Evolutionary conservation across 2,329 filamentous ascomycete genomes (phyloP).

Genomic region (Davidsoniella neocaledoniae): DNA sequence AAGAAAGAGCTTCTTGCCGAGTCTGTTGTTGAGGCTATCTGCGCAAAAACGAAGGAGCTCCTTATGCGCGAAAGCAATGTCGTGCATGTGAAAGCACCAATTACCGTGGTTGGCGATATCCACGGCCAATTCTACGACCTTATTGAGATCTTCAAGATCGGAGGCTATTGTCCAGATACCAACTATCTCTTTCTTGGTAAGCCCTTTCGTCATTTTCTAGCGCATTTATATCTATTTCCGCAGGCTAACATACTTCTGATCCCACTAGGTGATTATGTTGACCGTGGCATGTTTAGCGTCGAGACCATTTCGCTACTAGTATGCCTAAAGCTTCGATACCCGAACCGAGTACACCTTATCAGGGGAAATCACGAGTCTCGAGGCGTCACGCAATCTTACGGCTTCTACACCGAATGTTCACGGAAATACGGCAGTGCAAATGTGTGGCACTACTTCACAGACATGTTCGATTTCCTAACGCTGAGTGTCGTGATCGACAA

Average conservation of each 20-base stretch:
- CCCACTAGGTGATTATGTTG: constrained; percentile 75
- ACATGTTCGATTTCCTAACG: constrained; percentile 98
- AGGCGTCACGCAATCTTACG: constrained; percentile 95
- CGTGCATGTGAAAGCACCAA: constrained; percentile 85
- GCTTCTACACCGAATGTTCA: constrained; percentile 96
- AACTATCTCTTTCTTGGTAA: constrained; percentile 94
- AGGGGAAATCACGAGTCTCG: constrained; percentile 96
- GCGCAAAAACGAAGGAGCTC: constrained; percentile 95
- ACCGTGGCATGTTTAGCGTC: constrained; percentile 95
- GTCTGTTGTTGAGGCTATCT: constrained; percentile 97
- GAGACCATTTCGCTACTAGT: constrained; percentile 97
- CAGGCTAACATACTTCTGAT: background rate
- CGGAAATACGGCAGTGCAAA: constrained; percentile 97
- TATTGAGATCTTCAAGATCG: constrained; percentile 98
- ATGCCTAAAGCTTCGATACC: constrained; percentile 93
- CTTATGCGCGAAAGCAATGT: constrained; percentile 99
- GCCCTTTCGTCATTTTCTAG: background rate
- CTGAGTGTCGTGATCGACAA: constrained; percentile 96
- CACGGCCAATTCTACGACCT: constrained; percentile 98
- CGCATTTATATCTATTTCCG: background rate
- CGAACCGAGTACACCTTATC: constrained; percentile 86
- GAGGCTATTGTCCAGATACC: constrained; percentile 90
- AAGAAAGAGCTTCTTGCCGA: constrained; percentile 94
- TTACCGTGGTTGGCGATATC: constrained; percentile 96
- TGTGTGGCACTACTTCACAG: constrained; percentile 98